Conservation (phyloP, 306 rosid species). For the Vigna hirtella region DNA sequence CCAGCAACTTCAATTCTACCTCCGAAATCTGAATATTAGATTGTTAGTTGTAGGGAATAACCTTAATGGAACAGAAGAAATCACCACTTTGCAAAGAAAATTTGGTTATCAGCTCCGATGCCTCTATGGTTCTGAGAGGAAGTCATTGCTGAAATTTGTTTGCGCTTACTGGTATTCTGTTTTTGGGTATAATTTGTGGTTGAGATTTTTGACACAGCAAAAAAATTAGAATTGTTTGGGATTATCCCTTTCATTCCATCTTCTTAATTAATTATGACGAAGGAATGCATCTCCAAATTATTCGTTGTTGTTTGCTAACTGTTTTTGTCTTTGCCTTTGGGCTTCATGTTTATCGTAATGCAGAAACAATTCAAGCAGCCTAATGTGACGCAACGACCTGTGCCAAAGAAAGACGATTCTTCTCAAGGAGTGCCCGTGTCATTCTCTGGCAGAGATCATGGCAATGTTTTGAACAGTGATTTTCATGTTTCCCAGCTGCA, state of each 20-base stretch:
- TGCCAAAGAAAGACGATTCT: conserved; percentile 48
- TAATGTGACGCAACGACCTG: conserved; percentile 45
- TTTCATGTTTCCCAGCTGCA: conserved; percentile 37
- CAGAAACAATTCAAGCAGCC: conserved; percentile 84
- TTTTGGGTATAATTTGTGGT: not conserved
- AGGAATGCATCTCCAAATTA: conserved; percentile 16
- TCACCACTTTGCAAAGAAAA: not conserved
- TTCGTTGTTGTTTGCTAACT: conserved; percentile 2
- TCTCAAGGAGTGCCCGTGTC: conserved; percentile 42
- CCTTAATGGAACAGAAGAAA: not conserved
- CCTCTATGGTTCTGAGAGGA: not conserved
- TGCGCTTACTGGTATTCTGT: not conserved
- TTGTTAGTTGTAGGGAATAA: not conserved
- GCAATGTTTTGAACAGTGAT: conserved; percentile 28
- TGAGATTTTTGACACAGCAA: too few species aligned
- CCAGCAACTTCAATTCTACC: not conserved
- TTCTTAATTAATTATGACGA: not conserved
- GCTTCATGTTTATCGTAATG: conserved; percentile 38
- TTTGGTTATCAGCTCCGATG: not conserved
- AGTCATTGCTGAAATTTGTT: not conserved
- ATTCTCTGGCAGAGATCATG: conserved; percentile 28
- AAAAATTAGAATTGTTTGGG: not conserved
- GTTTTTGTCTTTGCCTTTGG: not conserved
- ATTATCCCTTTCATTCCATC: not conserved
- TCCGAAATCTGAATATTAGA: not conserved